Conservation (phyloP, 1,139 yeast species). For the Pichia sp. region DNA sequence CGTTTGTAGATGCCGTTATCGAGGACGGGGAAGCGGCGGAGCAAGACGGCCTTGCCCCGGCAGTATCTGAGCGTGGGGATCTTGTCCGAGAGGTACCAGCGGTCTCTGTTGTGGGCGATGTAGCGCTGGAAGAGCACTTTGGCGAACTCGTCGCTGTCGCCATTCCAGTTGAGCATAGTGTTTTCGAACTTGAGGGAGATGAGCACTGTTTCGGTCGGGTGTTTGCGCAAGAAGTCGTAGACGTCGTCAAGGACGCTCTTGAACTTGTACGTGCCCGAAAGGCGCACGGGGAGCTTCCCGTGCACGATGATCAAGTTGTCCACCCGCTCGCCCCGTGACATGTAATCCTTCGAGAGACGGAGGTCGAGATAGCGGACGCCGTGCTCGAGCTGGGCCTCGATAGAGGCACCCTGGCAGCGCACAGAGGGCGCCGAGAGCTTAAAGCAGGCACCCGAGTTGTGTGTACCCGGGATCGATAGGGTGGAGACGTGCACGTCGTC, state of each 20-base stretch:
- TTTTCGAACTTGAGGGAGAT: conserved; percentile 78
- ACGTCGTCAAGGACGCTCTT: conserved; percentile 49
- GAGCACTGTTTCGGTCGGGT: conserved; percentile 58
- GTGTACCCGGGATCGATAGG: conserved; percentile 75
- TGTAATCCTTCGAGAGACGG: conserved; percentile 57
- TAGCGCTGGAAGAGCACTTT: conserved; percentile 60
- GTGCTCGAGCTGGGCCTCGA: conserved; percentile 59
- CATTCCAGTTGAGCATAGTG: conserved; percentile 53
- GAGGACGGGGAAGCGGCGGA: conserved; percentile 67
- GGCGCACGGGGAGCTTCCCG: conserved; percentile 69
- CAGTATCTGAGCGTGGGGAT: conserved; percentile 59
- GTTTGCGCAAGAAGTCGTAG: conserved; percentile 49
- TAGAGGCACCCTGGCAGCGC: conserved; percentile 65
- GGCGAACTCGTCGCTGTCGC: conserved; percentile 60
- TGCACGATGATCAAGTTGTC: conserved; percentile 66
- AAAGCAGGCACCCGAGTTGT: conserved; percentile 72
- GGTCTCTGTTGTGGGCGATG: conserved; percentile 45
- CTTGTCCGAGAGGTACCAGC: conserved; percentile 57
- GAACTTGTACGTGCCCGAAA: conserved; percentile 48
- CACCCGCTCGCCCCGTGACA: conserved; percentile 35
- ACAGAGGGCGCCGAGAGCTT: conserved; percentile 68
- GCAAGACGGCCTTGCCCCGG: conserved; percentile 63
- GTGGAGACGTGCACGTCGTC: conserved; percentile 51
- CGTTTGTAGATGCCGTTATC: conserved; percentile 37
- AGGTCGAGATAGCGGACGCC: conserved; percentile 75